Conservation (phyloP, 2,329 filamentous ascomycete species). For the Ilyonectria mors-panacis region DNA sequence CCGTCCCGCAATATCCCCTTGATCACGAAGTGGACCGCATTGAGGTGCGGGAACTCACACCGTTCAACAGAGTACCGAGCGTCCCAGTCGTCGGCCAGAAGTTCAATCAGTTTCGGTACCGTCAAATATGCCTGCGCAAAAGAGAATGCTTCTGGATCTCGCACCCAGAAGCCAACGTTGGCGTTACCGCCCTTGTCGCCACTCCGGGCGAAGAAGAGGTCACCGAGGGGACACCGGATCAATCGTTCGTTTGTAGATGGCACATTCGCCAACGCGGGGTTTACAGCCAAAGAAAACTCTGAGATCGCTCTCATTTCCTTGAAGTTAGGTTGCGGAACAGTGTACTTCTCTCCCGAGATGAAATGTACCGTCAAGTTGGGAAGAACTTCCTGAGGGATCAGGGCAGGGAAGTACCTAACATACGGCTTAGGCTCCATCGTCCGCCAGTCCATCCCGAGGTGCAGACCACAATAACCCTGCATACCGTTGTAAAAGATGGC, state of each 20-base stretch:
- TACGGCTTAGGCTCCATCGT: slow-evolving; percentile 53
- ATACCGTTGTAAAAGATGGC: slow-evolving; percentile 50
- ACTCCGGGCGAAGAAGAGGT: slow-evolving; percentile 49
- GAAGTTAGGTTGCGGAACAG: slow-evolving; percentile 5
- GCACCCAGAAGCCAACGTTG: slow-evolving; percentile 55
- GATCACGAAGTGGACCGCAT: slow-evolving; percentile 62
- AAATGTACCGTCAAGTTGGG: slow-evolving; percentile 42
- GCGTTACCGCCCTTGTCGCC: slow-evolving; percentile 55
- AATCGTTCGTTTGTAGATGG: background rate
- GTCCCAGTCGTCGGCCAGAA: slow-evolving; percentile 62
- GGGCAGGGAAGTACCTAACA: slow-evolving; percentile 53
- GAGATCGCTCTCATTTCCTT: background rate
- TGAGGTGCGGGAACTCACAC: slow-evolving; percentile 60
- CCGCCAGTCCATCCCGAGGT: slow-evolving; percentile 54
- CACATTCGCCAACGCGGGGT: background rate
- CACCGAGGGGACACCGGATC: slow-evolving; percentile 47
- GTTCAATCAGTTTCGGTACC: slow-evolving; percentile 51
- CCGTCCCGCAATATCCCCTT: slow-evolving; percentile 60
- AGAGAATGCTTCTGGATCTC: slow-evolving; percentile 55
- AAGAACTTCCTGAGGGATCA: slow-evolving; percentile 27
- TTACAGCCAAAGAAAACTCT: background rate
- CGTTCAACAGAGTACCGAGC: slow-evolving; percentile 58
- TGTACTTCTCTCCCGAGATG: slow-evolving; percentile 29
- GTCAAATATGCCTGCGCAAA: slow-evolving; percentile 60
- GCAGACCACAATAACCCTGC: slow-evolving; percentile 53